Evolutionary conservation across 2,329 filamentous ascomycete genomes (phyloP).

Genomic region (Pseudogymnoascus sp.): DNA sequence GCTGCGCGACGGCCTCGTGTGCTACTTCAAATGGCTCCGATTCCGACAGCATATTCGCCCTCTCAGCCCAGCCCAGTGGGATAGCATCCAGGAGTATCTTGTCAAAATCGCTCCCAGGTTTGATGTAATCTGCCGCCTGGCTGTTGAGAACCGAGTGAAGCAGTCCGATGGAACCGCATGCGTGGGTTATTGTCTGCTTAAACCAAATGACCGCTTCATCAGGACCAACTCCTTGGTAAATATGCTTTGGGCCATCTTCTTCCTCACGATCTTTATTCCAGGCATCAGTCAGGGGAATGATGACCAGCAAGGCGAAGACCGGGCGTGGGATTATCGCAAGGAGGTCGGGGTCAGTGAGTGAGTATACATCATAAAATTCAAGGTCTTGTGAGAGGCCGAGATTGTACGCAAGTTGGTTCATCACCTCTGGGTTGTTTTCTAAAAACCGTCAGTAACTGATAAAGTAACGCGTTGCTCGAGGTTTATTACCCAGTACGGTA

Average conservation of each 20-base stretch:
- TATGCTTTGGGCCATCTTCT: constrained; percentile 57
- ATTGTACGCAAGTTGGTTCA: constrained; percentile 72
- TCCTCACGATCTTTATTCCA: constrained; percentile 69
- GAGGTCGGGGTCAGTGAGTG: constrained; percentile 74
- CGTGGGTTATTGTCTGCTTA: constrained; percentile 88
- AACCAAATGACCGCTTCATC: constrained; percentile 83
- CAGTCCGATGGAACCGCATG: constrained; percentile 83
- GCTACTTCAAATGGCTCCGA: constrained; percentile 69
- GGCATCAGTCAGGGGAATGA: constrained; percentile 73
- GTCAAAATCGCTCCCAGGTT: constrained; percentile 35
- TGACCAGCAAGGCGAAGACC: constrained; percentile 78
- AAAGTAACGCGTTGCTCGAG: background rate
- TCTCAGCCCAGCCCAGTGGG: constrained; percentile 53
- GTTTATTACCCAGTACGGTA: background rate
- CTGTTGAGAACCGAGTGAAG: constrained; percentile 79
- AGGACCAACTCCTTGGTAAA: constrained; percentile 60
- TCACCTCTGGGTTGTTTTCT: constrained; percentile 68
- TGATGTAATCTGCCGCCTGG: constrained; percentile 38
- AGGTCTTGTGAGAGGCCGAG: constrained; percentile 75
- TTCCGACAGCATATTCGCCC: constrained; percentile 69
- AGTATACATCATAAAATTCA: constrained; percentile 84
- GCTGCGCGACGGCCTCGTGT: constrained; percentile 66
- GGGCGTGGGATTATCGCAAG: constrained; percentile 83
- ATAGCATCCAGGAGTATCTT: constrained; percentile 59
- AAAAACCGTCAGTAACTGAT: constrained; percentile 26